Base-by-base conservation (phyloP, 352 stramenopile species). In the Globisporangium heterothallicum region DNA sequence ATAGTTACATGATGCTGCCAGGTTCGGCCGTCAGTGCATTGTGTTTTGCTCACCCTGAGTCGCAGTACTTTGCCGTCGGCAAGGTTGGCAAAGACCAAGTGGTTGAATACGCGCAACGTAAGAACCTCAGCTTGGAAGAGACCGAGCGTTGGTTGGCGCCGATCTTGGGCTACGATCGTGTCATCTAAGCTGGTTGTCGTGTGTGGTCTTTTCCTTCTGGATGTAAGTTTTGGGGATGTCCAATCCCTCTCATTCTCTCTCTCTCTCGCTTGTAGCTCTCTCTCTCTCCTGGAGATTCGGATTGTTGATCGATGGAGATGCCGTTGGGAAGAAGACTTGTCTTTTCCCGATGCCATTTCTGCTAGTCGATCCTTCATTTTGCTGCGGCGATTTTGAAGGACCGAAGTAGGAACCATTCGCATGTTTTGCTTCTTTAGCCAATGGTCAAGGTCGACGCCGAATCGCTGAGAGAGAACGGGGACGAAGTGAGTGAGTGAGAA, bases 61-160 rank as follows among this genome's bases (percentile, higher is more conserved):
- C 88, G 22, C 67, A 96, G 64, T 99, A 99, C 75, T 99, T 99
- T 78, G 94, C 95, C 18, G 94, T 99, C 38, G 96, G 96, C 41
- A 97, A 98, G 63, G 80, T 99, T 30, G 86, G 82, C 30, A 98
- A 98, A 68, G 96, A 99, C 67, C 96, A 99, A 73, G 86, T 98
- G 7, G 70, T 84, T 30, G 90, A 81, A 56, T 99, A 99, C 63
- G 94, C 95, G 4, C 63, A 75, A 29, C 84, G 95, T 45, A 99
- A 99, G 78, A 79, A 86, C 24, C 84, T 91, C 72, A 74, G 79
- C 18, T 22, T 98, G 5, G 70, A 95, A 36, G 59, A 90, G 27
- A 94, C 81, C 21, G 95, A 99, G 71, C 84, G 91, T 45, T 98
- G 96, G 96, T 74, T 99, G 40, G 86, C 81, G 42, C 95, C 94